A percentile compares a stretch with the other conserved stretches of the same genome.
These are phyloP conservation scores for Jacaranda copaia DNA, from an alignment of 257 asterid genomes.

Conservation along the genomic window DNA sequence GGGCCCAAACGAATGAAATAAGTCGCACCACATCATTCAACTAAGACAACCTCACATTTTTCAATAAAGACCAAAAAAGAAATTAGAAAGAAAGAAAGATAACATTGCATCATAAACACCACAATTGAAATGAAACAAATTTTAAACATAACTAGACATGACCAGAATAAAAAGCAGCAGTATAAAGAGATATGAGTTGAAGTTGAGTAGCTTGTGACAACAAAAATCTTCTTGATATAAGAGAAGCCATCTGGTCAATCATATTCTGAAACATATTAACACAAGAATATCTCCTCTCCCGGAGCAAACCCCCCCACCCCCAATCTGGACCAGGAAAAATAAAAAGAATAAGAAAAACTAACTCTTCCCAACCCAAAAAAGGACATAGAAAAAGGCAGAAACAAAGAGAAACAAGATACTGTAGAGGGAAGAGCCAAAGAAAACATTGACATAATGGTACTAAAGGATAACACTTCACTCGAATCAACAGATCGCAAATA, in stretches of 20 bases:
- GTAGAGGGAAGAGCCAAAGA: neutral
- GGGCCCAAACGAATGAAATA: neutral
- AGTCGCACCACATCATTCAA: neutral
- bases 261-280: neutral
- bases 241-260: neutral
- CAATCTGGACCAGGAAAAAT: neutral
- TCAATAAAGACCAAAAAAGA: neutral
- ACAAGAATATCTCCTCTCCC: neutral
- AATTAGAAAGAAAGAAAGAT: neutral
- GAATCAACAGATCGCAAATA: constrained; percentile 15
- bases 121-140: neutral
- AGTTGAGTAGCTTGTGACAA: neutral
- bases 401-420: neutral
- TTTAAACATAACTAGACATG: neutral
- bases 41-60: neutral
- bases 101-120: neutral
- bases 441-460: neutral
- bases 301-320: neutral
- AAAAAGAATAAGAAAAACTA: neutral
- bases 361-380: neutral
- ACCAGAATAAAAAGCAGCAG: constrained; percentile 14
- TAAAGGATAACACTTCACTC: neutral
- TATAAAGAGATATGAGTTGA: constrained; percentile 1
- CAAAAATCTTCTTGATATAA: neutral
- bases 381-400: neutral